phyloP scores from a whole-genome alignment of 2,329 filamentous ascomycete species.

The Drechmeria coniospora region DNA sequence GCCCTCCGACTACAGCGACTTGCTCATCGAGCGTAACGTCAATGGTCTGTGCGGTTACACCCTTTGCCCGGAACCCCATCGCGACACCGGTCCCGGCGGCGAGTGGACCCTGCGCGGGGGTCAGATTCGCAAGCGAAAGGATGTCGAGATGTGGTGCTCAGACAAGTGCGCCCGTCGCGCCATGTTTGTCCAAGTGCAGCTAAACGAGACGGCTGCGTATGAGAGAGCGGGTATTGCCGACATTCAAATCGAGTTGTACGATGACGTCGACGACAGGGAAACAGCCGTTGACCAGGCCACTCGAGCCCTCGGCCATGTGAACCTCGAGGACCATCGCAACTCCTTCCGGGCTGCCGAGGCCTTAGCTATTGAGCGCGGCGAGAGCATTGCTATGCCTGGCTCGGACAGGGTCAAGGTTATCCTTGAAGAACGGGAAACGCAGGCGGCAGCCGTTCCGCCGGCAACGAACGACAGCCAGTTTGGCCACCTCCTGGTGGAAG shows the following conservation, averaged over 20 bases:
- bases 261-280: constrained; percentile 43
- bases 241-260: constrained; percentile 45
- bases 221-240: constrained; percentile 48
- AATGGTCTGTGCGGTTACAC: constrained; percentile 70
- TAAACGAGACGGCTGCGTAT: constrained; percentile 76
- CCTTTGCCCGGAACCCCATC: constrained; percentile 55
- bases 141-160: constrained; percentile 79
- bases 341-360: constrained; percentile 23
- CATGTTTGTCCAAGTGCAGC: constrained; percentile 76
- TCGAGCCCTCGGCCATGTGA: constrained; percentile 23
- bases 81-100: constrained; percentile 37
- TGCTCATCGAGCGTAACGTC: constrained; percentile 80
- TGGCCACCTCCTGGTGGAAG: constrained; percentile 32
- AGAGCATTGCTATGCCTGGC: constrained; percentile 8
- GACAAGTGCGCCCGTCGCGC: constrained; percentile 63
- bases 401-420: constrained; percentile 27
- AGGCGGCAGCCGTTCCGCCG: constrained; percentile 7
- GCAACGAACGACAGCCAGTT: constrained; percentile 18
- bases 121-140: constrained; percentile 52
- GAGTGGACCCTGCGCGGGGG: constrained; percentile 51
- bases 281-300: constrained; percentile 24
- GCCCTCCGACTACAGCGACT: constrained; percentile 74
- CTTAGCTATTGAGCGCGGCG: constrained; percentile 35
- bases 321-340: constrained; percentile 27
- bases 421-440: constrained; percentile 33